These are phyloP conservation scores for Metarhizium sp. DNA, from an alignment of 2,329 filamentous ascomycete species.

Conservation along the genomic window DNA sequence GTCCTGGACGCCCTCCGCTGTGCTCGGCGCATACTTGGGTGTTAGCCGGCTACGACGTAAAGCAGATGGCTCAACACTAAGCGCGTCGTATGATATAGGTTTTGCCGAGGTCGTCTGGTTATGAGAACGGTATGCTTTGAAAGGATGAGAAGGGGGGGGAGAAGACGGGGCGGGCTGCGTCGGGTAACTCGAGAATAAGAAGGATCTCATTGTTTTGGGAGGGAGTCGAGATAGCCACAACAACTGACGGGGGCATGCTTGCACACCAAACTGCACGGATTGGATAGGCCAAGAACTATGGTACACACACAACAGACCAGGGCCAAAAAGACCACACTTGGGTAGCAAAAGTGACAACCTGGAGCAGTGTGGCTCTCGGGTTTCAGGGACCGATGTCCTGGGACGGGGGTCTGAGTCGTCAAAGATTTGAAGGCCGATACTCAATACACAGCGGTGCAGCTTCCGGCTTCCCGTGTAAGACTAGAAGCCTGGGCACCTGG, in stretches of 20 bases:
- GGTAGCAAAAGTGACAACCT: neutral
- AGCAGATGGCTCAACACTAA: neutral
- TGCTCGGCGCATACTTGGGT: slow-evolving; percentile 5
- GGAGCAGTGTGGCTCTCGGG: neutral
- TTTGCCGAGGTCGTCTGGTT: neutral
- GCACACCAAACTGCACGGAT: neutral
- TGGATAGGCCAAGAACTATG: neutral
- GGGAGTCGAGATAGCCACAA: neutral
- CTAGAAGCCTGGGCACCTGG: slow-evolving; percentile 1
- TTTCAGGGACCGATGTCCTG: slow-evolving; percentile 3
- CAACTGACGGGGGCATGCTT: slow-evolving; percentile 3
- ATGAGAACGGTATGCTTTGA: neutral
- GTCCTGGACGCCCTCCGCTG: neutral
- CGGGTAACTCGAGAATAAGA: slow-evolving; percentile 7
- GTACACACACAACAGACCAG: neutral
- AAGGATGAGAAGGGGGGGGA: neutral
- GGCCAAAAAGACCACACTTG: neutral
- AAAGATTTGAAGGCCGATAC: neutral
- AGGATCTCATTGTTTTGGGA: slow-evolving; percentile 7
- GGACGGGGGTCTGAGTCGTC: neutral
- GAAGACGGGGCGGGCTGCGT: slow-evolving; percentile 3
- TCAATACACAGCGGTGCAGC: neutral
- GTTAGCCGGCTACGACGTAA: neutral
- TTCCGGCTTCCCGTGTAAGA: neutral
- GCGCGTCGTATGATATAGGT: neutral